A percentile compares a stretch with the other conserved stretches of the same genome.
These are phyloP conservation scores for Phytophthora vignae DNA, from an alignment of 352 stramenopile genomes.

Conservation along the genomic window DNA sequence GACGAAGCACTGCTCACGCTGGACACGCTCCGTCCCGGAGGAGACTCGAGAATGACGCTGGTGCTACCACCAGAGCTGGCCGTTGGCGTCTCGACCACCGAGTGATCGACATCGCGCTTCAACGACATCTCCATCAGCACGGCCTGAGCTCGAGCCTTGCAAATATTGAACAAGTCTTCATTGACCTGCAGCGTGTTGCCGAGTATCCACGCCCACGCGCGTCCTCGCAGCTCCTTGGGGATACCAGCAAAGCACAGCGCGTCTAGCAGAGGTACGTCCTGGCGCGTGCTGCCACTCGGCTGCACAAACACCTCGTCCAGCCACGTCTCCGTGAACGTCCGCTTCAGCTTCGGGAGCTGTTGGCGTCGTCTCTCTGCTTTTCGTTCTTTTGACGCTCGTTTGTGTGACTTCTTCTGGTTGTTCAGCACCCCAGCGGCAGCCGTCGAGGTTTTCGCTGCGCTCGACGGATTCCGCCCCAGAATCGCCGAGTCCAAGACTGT, in stretches of 20 bases:
- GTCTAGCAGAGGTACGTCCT: constrained; percentile 51
- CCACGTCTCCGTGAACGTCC: constrained; percentile 81
- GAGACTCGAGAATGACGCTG: constrained; percentile 35
- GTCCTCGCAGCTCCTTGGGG: constrained; percentile 83
- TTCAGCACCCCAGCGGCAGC: constrained; percentile 31
- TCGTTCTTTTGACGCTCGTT: constrained; percentile 67
- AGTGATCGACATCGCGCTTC: constrained; percentile 64
- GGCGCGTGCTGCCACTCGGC: constrained; percentile 40
- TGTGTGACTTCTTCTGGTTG: constrained; percentile 26
- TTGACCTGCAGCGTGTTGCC: constrained; percentile 89
- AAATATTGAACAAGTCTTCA: constrained; percentile 87
- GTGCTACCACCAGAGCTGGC: constrained; percentile 23
- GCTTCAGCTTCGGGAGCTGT: constrained; percentile 73
- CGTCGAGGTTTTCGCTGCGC: constrained; percentile 41
- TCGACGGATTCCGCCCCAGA: constrained; percentile 51
- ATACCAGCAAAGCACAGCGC: constrained; percentile 84
- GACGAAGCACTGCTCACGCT: constrained; percentile 46
- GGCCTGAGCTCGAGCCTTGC: constrained; percentile 73
- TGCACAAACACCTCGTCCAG: constrained; percentile 68
- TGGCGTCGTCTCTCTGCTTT: constrained; percentile 69
- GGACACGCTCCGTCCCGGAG: constrained; percentile 32
- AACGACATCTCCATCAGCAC: constrained; percentile 81
- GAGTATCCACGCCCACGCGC: constrained; percentile 82
- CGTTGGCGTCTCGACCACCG: constrained; percentile 26
- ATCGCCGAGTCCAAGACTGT: constrained; percentile 33